These are phyloP conservation scores for Incumbomyces lentus DNA, from an alignment of 2,329 filamentous ascomycete genomes.

Conservation along the genomic window DNA sequence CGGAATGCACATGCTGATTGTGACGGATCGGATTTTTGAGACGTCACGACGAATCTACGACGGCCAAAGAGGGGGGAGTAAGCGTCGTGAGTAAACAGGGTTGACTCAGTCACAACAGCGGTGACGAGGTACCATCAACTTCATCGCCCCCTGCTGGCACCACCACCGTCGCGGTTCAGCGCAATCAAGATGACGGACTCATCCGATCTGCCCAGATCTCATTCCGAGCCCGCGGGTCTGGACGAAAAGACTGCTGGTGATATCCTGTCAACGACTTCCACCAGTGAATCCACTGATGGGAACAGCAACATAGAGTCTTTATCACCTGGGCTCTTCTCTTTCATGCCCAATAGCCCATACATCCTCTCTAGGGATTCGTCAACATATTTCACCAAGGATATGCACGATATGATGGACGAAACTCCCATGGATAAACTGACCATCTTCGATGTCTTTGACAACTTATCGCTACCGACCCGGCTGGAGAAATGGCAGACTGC, in stretches of 20 bases:
- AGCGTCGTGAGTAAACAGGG: too few relatives aligned
- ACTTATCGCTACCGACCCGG: slow-evolving; percentile 77
- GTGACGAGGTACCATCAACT: too few relatives aligned
- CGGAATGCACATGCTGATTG: not conserved
- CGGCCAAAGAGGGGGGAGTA: too few relatives aligned
- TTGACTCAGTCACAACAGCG: too few relatives aligned
- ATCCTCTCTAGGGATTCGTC: slow-evolving; percentile 59
- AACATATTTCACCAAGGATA: slow-evolving; percentile 74
- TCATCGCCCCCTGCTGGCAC: too few relatives aligned
- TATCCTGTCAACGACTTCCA: slow-evolving; percentile 12
- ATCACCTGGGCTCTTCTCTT: slow-evolving; percentile 24
- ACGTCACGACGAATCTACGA: too few relatives aligned
- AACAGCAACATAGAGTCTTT: slow-evolving; percentile 25
- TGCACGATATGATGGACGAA: slow-evolving; percentile 84
- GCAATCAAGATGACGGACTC: slow-evolving; percentile 21
- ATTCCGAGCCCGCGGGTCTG: slow-evolving; percentile 17
- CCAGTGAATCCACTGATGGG: slow-evolving; percentile 17
- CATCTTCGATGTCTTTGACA: slow-evolving; percentile 88
- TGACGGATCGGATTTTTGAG: too few relatives aligned
- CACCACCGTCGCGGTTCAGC: too few relatives aligned
- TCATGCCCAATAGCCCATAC: slow-evolving; percentile 38
- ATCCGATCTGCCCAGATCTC: slow-evolving; percentile 19
- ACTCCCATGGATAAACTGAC: slow-evolving; percentile 77
- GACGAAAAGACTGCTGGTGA: slow-evolving; percentile 17
- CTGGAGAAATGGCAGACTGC: slow-evolving; percentile 83